Percentiles rank a stretch among this genome's conserved stretches.
phyloP scores from a whole-genome alignment of 2,329 filamentous ascomycete genomes.

The Macrophomina pseudophaseolina region DNA sequence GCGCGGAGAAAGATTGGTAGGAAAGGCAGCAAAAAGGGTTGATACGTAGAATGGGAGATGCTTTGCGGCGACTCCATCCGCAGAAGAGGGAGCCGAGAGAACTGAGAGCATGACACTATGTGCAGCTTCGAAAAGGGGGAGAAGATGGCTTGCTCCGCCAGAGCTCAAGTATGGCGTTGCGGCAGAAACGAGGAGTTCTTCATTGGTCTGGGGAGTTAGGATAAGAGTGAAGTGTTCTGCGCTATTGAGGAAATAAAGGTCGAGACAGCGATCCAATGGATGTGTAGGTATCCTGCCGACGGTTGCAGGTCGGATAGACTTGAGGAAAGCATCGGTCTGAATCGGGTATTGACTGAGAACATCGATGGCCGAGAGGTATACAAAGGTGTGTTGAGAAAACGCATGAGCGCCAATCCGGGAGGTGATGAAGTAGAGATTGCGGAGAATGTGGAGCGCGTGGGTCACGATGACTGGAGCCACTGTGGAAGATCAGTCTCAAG shows the following conservation, averaged over 20 bases:
- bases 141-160: conserved; percentile 61
- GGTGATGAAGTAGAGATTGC: conserved; percentile 82
- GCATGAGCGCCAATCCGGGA: conserved; percentile 72
- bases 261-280: conserved; percentile 73
- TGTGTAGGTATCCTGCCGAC: conserved; percentile 64
- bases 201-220: conserved; percentile 69
- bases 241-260: conserved; percentile 86
- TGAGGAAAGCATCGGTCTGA: conserved; percentile 70
- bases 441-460: conserved; percentile 74
- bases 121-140: conserved; percentile 84
- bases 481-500: conserved; percentile 28
- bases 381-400: conserved; percentile 85
- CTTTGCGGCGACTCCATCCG: conserved; percentile 66
- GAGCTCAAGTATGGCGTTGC: conserved; percentile 74
- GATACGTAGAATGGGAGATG: conserved; percentile 85
- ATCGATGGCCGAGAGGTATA: conserved; percentile 82
- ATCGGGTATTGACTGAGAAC: conserved; percentile 73
- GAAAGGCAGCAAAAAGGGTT: conserved; percentile 79
- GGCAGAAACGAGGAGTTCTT: conserved; percentile 74
- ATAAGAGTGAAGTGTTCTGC: conserved; percentile 81
- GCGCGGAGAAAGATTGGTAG: conserved; percentile 74
- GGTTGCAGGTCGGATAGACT: conserved; percentile 63
- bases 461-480: conserved; percentile 70
- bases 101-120: conserved; percentile 82
- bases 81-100: conserved; percentile 79